Conservation (phyloP, 2,329 filamentous ascomycete genomes). For the Aureobasidium pullulans region DNA sequence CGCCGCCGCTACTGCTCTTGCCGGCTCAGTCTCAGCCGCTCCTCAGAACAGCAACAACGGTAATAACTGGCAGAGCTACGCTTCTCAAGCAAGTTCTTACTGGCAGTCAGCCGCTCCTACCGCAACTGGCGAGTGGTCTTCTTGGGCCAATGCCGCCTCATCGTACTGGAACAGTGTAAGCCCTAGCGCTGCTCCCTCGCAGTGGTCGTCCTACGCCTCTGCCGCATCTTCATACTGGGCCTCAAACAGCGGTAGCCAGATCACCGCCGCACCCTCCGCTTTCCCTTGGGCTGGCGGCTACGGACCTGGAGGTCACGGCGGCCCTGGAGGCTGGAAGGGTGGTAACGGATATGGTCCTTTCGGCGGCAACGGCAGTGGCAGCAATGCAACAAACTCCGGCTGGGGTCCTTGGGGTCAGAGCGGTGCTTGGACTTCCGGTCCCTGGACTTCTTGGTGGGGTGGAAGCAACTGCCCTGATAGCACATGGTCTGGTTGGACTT, state of each 20-base stretch:
- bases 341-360: conserved; percentile 19
- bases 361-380: conserved; percentile 14
- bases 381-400: conserved; percentile 19
- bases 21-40: conserved; percentile 5
- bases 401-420: conserved; percentile 27
- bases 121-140: conserved; percentile 23
- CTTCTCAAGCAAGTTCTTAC: conserved; percentile 13
- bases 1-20: conserved; percentile 8
- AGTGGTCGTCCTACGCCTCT: conserved; percentile 13
- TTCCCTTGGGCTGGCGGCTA: conserved; percentile 14
- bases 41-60: conserved; percentile 9
- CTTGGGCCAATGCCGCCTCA: conserved; percentile 22
- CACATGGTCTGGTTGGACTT: conserved; percentile 30
- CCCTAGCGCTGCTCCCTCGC: conserved; percentile 6
- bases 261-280: conserved; percentile 1
- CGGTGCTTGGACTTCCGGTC: conserved; percentile 26
- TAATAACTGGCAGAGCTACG: conserved; percentile 12
- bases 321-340: conserved; percentile 15
- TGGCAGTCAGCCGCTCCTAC: conserved; percentile 15
- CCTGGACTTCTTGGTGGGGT: conserved; percentile 32
- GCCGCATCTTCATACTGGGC: conserved; percentile 13
- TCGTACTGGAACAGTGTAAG: conserved; percentile 17
- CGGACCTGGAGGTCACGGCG: conserved; percentile 14
- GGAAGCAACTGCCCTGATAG: conserved; percentile 25
- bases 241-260: background rate